phyloP scores from a whole-genome alignment of 306 rosid species.

The Begonia fuchsioides region DNA sequence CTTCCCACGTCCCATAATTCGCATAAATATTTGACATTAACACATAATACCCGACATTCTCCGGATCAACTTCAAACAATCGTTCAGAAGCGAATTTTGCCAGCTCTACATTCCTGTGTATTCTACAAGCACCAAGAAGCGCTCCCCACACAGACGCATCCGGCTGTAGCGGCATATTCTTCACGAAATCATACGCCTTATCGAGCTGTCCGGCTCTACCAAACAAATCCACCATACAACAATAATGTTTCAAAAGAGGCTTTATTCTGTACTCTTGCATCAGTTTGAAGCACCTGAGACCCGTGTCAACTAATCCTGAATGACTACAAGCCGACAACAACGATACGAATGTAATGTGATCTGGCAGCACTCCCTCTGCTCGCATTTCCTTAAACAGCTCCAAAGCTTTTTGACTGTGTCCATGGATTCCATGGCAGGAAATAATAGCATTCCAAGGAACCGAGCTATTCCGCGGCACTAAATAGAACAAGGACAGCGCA shows the following conservation, averaged over 20 bases:
- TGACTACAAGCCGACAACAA: conserved; percentile 39
- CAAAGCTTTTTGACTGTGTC: conserved; percentile 24
- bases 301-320: conserved; percentile 33
- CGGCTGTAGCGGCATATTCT: conserved; percentile 27
- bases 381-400: conserved; percentile 27
- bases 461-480: conserved; percentile 16
- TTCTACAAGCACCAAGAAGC: conserved; percentile 46
- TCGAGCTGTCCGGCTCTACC: conserved; percentile 38
- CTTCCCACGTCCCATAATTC: conserved; percentile 31
- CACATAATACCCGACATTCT: conserved; percentile 35
- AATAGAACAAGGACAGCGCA: conserved; percentile 25
- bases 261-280: conserved; percentile 31
- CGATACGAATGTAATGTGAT: conserved; percentile 28
- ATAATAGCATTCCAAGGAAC: conserved; percentile 34
- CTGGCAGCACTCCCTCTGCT: conserved; percentile 18
- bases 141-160: conserved; percentile 47
- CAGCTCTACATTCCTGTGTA: conserved; percentile 30
- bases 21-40: conserved; percentile 35
- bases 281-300: conserved; percentile 18
- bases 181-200: conserved; percentile 23
- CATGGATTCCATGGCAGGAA: conserved; percentile 36
- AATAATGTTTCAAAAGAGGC: conserved; percentile 26
- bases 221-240: conserved; percentile 41
- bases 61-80: conserved; percentile 28
- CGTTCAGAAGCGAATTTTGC: conserved; percentile 27